Percentiles rank a stretch among this genome's conserved stretches.
phyloP scores from a whole-genome alignment of 225 moss, liverwort and hornwort species.

The Anthoceros angustus region DNA sequence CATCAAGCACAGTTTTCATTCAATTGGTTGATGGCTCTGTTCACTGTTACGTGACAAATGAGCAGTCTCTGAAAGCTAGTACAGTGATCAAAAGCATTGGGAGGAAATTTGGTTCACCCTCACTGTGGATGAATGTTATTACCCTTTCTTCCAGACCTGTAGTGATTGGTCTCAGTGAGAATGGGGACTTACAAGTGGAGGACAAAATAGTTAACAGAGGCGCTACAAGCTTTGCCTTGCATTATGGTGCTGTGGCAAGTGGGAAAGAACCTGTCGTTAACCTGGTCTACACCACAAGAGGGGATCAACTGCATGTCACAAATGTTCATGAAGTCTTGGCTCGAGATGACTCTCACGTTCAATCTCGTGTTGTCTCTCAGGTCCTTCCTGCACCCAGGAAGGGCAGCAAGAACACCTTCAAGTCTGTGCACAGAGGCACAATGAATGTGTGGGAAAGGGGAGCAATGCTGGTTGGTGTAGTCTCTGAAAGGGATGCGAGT shows the following conservation, averaged over 20 bases:
- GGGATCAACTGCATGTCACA: slow-evolving; percentile 63
- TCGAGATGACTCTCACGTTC: slow-evolving; percentile 12
- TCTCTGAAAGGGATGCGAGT: slow-evolving; percentile 63
- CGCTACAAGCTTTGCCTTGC: slow-evolving; percentile 67
- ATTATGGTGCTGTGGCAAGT: slow-evolving; percentile 16
- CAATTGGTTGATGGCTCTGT: slow-evolving; percentile 73
- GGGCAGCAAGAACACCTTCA: background rate
- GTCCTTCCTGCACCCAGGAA: slow-evolving; percentile 2
- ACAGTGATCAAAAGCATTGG: slow-evolving; percentile 13
- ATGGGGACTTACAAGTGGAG: slow-evolving; percentile 50
- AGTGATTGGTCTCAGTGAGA: slow-evolving; percentile 47
- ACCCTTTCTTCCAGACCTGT: slow-evolving; percentile 18
- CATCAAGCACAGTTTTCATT: slow-evolving; percentile 22
- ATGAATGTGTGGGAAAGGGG: slow-evolving; percentile 70
- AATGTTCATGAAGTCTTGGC: slow-evolving; percentile 31
- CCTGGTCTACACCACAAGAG: slow-evolving; percentile 67
- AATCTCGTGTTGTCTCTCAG: slow-evolving; percentile 1
- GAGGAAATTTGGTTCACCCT: slow-evolving; percentile 46
- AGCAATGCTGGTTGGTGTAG: slow-evolving; percentile 49
- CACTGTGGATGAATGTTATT: slow-evolving; percentile 58
- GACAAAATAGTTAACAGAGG: slow-evolving; percentile 36
- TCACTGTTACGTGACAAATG: slow-evolving; percentile 33
- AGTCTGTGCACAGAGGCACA: background rate
- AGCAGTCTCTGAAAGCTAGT: slow-evolving; percentile 21
- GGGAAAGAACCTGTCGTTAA: slow-evolving; percentile 24